A percentile compares a stretch with the other conserved stretches of the same genome.
phyloP scores from a whole-genome alignment of 2,329 filamentous ascomycete species.

The Sporothrix globosa region DNA sequence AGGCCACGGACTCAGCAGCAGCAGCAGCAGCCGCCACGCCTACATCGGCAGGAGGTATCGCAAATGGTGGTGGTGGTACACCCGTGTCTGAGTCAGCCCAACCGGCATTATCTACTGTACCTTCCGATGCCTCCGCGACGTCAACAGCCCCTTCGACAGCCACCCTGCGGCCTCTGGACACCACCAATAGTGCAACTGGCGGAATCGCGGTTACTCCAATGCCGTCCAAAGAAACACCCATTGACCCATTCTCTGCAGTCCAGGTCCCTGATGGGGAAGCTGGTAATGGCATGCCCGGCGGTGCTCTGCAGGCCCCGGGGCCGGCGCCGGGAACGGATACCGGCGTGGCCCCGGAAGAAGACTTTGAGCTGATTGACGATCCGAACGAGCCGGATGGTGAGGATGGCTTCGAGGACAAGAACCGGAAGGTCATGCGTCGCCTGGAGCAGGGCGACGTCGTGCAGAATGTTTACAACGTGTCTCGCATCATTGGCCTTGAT shows the following conservation, averaged over 20 bases:
- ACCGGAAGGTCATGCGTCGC: constrained; percentile 94
- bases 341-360: constrained; percentile 69
- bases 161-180: constrained; percentile 32
- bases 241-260: background rate
- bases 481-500: constrained; percentile 89
- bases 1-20: constrained; percentile 31
- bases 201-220: background rate
- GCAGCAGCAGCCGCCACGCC: constrained; percentile 29
- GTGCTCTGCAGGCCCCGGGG: background rate
- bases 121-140: constrained; percentile 12
- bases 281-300: background rate
- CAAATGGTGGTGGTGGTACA: background rate
- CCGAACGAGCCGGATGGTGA: constrained; percentile 78
- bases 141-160: constrained; percentile 36
- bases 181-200: background rate
- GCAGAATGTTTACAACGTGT: constrained; percentile 92
- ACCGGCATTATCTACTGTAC: background rate
- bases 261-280: background rate
- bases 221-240: background rate
- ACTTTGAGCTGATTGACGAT: constrained; percentile 94
- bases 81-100: background rate
- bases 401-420: constrained; percentile 91
- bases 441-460: constrained; percentile 89
- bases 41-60: background rate
- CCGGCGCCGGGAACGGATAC: constrained; percentile 36